A percentile compares a stretch with the other conserved stretches of the same genome.
Evolutionary conservation across 2,329 filamentous ascomycete genomes (phyloP).

Genomic region (Cytospora schulzeri): DNA sequence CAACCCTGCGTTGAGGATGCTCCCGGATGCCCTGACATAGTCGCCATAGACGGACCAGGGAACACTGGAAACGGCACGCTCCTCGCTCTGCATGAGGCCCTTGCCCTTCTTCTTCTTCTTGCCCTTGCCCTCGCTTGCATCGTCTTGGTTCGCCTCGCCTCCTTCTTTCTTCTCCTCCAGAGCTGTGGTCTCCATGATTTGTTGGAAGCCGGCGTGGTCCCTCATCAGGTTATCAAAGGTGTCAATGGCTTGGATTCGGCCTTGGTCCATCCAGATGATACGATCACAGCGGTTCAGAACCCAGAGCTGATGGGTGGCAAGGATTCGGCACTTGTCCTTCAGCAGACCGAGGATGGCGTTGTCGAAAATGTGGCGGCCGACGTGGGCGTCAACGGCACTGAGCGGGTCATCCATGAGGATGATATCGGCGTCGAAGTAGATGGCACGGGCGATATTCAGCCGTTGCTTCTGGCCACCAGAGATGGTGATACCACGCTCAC

Average conservation of each 20-base stretch:
- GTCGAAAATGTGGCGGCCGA: conserved; percentile 57
- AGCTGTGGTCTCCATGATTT: conserved; percentile 83
- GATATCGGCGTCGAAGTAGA: conserved; percentile 41
- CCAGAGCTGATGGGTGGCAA: conserved; percentile 70
- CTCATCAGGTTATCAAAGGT: conserved; percentile 67
- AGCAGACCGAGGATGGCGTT: conserved; percentile 69
- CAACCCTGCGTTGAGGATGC: conserved; percentile 68
- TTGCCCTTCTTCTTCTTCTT: conserved; percentile 62
- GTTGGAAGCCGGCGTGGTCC: conserved; percentile 69
- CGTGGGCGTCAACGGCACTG: conserved; percentile 39
- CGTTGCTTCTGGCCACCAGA: conserved; percentile 97
- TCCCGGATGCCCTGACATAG: conserved; percentile 76
- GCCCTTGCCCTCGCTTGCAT: conserved; percentile 41
- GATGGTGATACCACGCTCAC: conserved; percentile 91
- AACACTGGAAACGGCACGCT: conserved; percentile 74
- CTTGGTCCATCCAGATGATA: conserved; percentile 68
- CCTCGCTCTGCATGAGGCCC: conserved; percentile 70
- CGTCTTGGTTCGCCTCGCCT: conserved; percentile 44
- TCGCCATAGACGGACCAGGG: conserved; percentile 77
- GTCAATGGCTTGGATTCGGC: conserved; percentile 61
- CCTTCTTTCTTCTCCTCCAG: conserved; percentile 66
- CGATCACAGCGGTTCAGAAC: conserved; percentile 68
- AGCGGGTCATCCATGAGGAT: conserved; percentile 40
- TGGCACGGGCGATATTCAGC: conserved; percentile 80
- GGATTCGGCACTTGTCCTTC: conserved; percentile 65